Conservation (phyloP, 2,329 filamentous ascomycete genomes). For the Penicillium sp. region DNA sequence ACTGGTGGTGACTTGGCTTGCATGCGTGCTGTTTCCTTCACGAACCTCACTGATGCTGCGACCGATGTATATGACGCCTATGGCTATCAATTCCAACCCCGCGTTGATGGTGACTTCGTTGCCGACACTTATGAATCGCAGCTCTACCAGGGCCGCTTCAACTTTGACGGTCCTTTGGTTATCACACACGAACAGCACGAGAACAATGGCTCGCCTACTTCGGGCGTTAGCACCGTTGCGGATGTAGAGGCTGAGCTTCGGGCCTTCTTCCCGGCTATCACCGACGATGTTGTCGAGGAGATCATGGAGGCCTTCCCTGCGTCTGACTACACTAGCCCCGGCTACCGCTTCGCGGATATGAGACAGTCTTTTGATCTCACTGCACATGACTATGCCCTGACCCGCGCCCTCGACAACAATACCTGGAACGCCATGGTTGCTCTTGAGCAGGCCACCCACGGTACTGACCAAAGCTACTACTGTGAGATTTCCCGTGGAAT, state of each 20-base stretch:
- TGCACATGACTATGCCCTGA: constrained; percentile 31
- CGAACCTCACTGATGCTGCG: no score
- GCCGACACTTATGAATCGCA: no score
- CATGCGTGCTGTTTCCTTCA: no score
- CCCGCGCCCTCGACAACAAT: constrained; percentile 36
- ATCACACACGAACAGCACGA: no score
- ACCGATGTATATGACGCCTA: no score
- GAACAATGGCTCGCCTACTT: no score
- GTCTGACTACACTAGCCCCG: constrained; percentile 34
- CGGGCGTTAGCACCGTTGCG: constrained; percentile 25
- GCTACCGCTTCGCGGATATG: constrained; percentile 39
- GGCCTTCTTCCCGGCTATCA: constrained; percentile 34
- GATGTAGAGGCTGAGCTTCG: constrained; percentile 32
- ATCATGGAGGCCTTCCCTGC: constrained; percentile 30
- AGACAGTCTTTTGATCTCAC: constrained; percentile 30
- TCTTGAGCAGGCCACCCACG: constrained; percentile 34
- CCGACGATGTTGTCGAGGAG: constrained; percentile 33
- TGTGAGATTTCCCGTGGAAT: constrained; percentile 10
- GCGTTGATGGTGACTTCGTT: no score
- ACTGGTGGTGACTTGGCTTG: no score
- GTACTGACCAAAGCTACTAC: constrained; percentile 40
- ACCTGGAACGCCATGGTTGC: constrained; percentile 40
- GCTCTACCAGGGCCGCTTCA: no score
- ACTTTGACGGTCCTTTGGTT: no score
- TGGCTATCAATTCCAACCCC: no score